A percentile compares a stretch with the other conserved stretches of the same genome.
These are phyloP conservation scores for Nigrospora osmanthi DNA, from an alignment of 2,329 filamentous ascomycete species.

Conservation along the genomic window DNA sequence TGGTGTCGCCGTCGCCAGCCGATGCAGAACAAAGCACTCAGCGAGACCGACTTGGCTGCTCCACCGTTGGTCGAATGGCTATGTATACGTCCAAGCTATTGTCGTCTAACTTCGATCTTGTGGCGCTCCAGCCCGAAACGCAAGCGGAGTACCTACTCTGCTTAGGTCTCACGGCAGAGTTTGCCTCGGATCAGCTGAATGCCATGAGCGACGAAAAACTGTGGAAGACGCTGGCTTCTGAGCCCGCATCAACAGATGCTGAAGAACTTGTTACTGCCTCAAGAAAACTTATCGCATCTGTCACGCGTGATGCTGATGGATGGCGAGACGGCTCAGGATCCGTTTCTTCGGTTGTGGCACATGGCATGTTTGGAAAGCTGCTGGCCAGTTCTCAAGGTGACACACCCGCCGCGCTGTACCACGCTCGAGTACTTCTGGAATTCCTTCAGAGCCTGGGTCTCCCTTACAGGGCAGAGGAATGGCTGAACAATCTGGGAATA, in stretches of 20 bases:
- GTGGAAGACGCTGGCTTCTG: constrained; percentile 32
- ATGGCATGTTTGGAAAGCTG: constrained; percentile 34
- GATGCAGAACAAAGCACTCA: constrained; percentile 8
- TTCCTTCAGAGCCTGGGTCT: constrained; percentile 41
- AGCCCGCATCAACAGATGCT: constrained; percentile 27
- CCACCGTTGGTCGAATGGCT: constrained; percentile 67
- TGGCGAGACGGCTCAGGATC: constrained; percentile 29
- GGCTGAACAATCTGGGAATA: constrained; percentile 34
- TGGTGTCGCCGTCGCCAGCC: constrained; percentile 35
- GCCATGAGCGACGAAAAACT: constrained; percentile 33
- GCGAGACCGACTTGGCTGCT: constrained; percentile 62
- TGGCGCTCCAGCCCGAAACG: constrained; percentile 29
- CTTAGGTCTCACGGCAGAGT: constrained; percentile 40
- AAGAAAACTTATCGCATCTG: constrained; percentile 25
- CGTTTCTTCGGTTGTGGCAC: constrained; percentile 27
- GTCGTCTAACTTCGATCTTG: constrained; percentile 27
- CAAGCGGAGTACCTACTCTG: constrained; percentile 44
- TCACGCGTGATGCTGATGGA: constrained; percentile 22
- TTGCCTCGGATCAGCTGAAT: constrained; percentile 47
- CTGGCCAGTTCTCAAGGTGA: constrained; percentile 32
- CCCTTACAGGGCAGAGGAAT: constrained; percentile 35
- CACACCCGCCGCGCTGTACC: constrained; percentile 40
- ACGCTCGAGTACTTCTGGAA: constrained; percentile 41
- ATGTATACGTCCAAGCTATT: constrained; percentile 60
- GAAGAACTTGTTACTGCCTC: constrained; percentile 34